Percentiles rank a stretch among this genome's conserved stretches.
Conservation (phyloP, 148 eudicot genomes). For the Polygonum aviculare region DNA sequence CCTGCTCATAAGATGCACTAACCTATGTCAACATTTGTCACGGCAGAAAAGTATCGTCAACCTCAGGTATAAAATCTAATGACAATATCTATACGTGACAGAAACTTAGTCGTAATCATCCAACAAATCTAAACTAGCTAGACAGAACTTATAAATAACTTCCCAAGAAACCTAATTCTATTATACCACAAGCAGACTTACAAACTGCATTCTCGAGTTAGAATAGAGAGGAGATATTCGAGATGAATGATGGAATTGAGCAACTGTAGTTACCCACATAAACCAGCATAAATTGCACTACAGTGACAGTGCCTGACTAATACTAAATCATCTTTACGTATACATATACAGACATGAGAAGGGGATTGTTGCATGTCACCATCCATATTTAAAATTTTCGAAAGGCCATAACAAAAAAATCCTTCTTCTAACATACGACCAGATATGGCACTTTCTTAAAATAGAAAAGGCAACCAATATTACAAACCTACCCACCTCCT, state of each 20-base stretch:
- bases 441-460: background rate
- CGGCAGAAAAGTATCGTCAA: slow-evolving; percentile 34
- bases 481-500: background rate
- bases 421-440: background rate
- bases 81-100: background rate
- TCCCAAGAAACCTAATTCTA: background rate
- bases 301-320: background rate
- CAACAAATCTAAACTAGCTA: background rate
- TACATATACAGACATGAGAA: background rate
- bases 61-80: slow-evolving; percentile 12
- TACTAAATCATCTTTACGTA: too few relatives aligned
- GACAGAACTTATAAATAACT: background rate
- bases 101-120: background rate
- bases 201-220: background rate
- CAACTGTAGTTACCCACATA: background rate
- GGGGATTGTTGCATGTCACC: background rate
- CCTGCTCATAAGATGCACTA: slow-evolving; percentile 99
- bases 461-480: background rate
- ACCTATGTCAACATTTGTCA: slow-evolving; percentile 83
- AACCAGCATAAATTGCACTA: background rate
- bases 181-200: background rate
- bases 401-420: background rate
- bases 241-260: background rate
- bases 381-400: background rate
- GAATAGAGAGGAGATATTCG: background rate